A percentile compares a stretch with the other conserved stretches of the same genome.
These are phyloP conservation scores for Cenococcum geophilum DNA, from an alignment of 495 filamentous ascomycete genomes.

Conservation along the genomic window DNA sequence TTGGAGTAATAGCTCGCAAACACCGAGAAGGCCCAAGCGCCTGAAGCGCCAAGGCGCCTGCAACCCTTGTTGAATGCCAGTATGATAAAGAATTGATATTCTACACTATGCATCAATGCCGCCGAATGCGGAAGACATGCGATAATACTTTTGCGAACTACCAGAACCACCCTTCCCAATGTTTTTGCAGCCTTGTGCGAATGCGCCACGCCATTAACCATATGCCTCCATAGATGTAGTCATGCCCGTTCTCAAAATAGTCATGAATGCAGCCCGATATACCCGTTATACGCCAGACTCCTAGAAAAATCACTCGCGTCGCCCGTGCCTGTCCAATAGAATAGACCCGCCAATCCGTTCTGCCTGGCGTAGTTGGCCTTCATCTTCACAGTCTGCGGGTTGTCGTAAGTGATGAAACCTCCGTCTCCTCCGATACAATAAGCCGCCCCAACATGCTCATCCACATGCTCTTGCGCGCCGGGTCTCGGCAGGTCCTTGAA, in stretches of 20 bases:
- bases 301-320: constrained; percentile 53
- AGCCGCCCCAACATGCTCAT: constrained; percentile 62
- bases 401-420: constrained; percentile 84
- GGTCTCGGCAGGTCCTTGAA: constrained; percentile 71
- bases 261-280: constrained; percentile 28
- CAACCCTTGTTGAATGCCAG: not conserved
- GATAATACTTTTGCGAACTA: not conserved
- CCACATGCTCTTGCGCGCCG: constrained; percentile 62
- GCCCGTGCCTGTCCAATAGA: constrained; percentile 87
- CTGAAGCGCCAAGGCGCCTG: not conserved
- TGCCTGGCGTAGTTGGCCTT: constrained; percentile 78
- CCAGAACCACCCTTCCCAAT: not conserved
- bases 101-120: constrained; percentile 1
- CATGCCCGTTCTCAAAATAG: not conserved
- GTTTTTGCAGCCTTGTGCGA: not conserved
- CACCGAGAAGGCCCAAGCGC: constrained; percentile 3
- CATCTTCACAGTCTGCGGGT: constrained; percentile 71
- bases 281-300: constrained; percentile 55
- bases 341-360: constrained; percentile 71
- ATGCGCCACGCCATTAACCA: not conserved
- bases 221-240: not conserved
- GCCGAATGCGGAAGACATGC: not conserved
- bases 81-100: not conserved
- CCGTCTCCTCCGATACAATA: constrained; percentile 76
- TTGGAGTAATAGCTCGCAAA: constrained; percentile 11